These are phyloP conservation scores for Angomonas desouzai DNA, from an alignment of 208 protist genomes.

Conservation along the genomic window DNA sequence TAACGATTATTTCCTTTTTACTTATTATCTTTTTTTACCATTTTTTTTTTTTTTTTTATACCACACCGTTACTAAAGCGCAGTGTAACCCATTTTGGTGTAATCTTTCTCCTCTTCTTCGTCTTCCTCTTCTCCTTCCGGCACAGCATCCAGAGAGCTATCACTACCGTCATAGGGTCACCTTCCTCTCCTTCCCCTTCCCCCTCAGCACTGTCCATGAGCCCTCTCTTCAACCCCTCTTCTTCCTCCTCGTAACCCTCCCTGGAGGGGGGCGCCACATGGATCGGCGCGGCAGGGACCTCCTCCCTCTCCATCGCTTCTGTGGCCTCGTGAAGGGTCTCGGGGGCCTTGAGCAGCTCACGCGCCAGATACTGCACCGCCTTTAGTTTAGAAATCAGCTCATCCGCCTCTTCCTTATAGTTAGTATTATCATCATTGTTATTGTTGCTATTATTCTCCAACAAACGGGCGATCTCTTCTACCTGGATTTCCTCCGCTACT, in stretches of 20 bases:
- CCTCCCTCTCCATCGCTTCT: neutral
- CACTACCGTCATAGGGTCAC: neutral
- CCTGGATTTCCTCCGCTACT: slow-evolving; percentile 10
- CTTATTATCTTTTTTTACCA: neutral
- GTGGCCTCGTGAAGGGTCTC: neutral
- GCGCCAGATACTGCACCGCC: neutral
- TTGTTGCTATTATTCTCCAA: neutral
- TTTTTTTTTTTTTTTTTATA: slow-evolving; percentile 6
- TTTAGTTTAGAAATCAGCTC: neutral
- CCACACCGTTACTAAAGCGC: no score
- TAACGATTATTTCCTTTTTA: slow-evolving; percentile 3
- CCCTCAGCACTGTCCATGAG: neutral
- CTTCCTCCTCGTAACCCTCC: neutral
- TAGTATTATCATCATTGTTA: neutral
- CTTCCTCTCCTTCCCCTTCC: neutral
- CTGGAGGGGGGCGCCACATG: neutral
- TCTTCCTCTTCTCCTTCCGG: neutral
- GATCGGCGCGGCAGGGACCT: neutral
- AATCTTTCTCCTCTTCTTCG: slow-evolving; percentile 11
- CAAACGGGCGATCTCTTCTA: neutral
- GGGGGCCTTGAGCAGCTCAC: neutral
- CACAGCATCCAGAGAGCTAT: neutral
- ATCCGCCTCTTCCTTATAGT: neutral
- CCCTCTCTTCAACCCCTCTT: neutral
- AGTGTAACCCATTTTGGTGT: slow-evolving; percentile 32